Percentiles rank a stretch among this genome's conserved stretches.
These are phyloP conservation scores for Fusarium transvaalense DNA, from an alignment of 2,329 filamentous ascomycete genomes.

Conservation along the genomic window DNA sequence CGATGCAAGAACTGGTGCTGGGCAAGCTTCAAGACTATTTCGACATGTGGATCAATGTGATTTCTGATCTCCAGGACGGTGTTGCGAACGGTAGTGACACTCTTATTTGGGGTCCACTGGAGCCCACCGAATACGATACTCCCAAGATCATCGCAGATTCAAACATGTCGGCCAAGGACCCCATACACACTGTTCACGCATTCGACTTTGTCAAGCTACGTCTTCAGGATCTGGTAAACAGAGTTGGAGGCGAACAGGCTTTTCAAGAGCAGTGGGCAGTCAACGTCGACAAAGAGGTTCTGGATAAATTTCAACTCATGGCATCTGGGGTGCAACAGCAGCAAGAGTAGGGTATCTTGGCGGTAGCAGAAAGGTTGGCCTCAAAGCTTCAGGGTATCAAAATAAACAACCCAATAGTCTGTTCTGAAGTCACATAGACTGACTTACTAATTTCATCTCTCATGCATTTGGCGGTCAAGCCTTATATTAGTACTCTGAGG, in stretches of 20 bases:
- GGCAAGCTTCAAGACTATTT: slow-evolving; percentile 78
- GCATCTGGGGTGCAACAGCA: slow-evolving; percentile 42
- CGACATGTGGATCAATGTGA: slow-evolving; percentile 78
- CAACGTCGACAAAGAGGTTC: slow-evolving; percentile 81
- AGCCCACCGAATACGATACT: slow-evolving; percentile 66
- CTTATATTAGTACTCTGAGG: too few species aligned
- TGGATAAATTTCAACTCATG: slow-evolving; percentile 69
- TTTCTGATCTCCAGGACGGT: slow-evolving; percentile 74
- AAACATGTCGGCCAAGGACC: slow-evolving; percentile 69
- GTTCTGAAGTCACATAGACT: too few species aligned
- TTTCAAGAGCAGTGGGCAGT: slow-evolving; percentile 77
- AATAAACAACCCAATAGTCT: too few species aligned
- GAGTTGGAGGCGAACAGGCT: slow-evolving; percentile 71
- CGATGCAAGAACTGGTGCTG: slow-evolving; percentile 69
- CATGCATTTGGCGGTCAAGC: too few species aligned
- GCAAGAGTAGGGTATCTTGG: slow-evolving; percentile 4
- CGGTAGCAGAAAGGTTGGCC: too few species aligned
- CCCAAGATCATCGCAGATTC: slow-evolving; percentile 67
- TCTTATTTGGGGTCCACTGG: slow-evolving; percentile 61
- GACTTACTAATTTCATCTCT: too few species aligned
- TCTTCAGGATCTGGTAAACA: slow-evolving; percentile 69
- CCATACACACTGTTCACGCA: slow-evolving; percentile 74
- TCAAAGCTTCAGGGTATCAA: too few species aligned
- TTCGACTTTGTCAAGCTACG: slow-evolving; percentile 73
- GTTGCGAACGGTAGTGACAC: slow-evolving; percentile 64